Evolutionary conservation across 495 filamentous ascomycete genomes (phyloP).

Genomic region (Parathielavia hyrcaniae): DNA sequence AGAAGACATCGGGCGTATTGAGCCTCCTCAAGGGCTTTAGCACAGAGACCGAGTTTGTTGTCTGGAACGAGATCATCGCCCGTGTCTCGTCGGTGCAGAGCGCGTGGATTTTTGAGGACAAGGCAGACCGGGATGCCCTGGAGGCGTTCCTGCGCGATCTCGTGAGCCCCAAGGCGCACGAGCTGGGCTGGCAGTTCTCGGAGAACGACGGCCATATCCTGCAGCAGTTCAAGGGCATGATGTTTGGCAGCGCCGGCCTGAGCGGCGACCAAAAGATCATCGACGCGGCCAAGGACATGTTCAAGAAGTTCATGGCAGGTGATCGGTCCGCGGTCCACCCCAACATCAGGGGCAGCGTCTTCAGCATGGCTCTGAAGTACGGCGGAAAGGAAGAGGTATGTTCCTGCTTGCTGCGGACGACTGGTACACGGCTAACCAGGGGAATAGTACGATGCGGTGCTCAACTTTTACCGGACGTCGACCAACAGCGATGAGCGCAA

Average conservation of each 20-base stretch:
- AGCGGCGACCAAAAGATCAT: conserved; percentile 58
- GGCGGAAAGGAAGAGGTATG: conserved; percentile 67
- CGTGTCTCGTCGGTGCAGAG: conserved; percentile 67
- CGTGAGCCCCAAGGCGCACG: conserved; percentile 68
- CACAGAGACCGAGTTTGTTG: conserved; percentile 79
- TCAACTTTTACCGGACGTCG: conserved; percentile 80
- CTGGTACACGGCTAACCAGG: conserved; percentile 14
- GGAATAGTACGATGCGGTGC: conserved; percentile 64
- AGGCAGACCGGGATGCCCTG: conserved; percentile 63
- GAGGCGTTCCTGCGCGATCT: conserved; percentile 75
- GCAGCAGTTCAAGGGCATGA: conserved; percentile 74
- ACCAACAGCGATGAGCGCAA: conserved; percentile 89
- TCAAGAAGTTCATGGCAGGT: conserved; percentile 60
- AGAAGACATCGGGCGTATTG: conserved; percentile 83
- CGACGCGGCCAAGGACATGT: conserved; percentile 64
- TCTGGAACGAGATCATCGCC: conserved; percentile 85
- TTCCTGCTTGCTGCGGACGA: conserved; percentile 10
- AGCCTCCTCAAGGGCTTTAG: conserved; percentile 80
- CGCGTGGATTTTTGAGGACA: conserved; percentile 85
- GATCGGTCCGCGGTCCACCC: conserved; percentile 65
- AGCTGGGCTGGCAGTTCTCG: conserved; percentile 81
- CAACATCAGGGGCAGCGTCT: conserved; percentile 64
- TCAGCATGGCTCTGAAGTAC: conserved; percentile 63
- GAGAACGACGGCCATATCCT: conserved; percentile 78
- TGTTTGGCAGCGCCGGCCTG: conserved; percentile 61